phyloP scores from a whole-genome alignment of 768 basidiomycete genomes.

The Hemileccinum impolitum region DNA sequence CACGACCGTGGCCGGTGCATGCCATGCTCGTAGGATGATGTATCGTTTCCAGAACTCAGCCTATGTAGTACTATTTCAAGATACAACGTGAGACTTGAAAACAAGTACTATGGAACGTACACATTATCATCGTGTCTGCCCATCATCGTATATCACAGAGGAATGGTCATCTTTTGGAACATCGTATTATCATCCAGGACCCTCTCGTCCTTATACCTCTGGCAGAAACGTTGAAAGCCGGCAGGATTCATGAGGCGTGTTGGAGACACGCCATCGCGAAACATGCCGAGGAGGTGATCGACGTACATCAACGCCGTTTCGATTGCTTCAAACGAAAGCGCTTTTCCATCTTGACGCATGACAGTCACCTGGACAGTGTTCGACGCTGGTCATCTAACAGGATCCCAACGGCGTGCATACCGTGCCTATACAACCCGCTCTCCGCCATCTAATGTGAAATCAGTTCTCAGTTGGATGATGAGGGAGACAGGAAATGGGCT shows the following conservation, averaged over 20 bases:
- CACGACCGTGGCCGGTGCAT: not conserved
- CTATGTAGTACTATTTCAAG: not conserved
- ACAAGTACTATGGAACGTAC: not conserved
- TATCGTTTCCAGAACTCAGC: not conserved
- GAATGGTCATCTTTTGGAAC: constrained; percentile 19
- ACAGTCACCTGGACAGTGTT: constrained; percentile 19
- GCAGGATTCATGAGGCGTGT: constrained; percentile 16
- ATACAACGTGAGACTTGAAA: not conserved
- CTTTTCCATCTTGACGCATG: constrained; percentile 24
- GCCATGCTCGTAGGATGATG: not conserved
- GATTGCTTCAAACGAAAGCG: constrained; percentile 23
- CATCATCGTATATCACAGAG: constrained; percentile 11
- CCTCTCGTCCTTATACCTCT: constrained; percentile 20
- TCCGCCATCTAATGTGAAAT: constrained; percentile 17
- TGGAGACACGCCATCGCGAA: constrained; percentile 20
- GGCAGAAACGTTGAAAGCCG: constrained; percentile 24
- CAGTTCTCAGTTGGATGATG: not conserved
- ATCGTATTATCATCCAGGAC: constrained; percentile 3
- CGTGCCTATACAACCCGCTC: constrained; percentile 27
- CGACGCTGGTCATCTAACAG: not conserved
- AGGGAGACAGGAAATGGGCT: not conserved
- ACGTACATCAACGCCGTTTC: constrained; percentile 33
- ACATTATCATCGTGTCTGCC: too few species aligned
- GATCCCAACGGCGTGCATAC: constrained; percentile 4
- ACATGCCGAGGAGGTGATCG: constrained; percentile 30